Evolutionary conservation across 129 eudicot species (phyloP).

Genomic region (Heracleum sosnowskyi): DNA sequence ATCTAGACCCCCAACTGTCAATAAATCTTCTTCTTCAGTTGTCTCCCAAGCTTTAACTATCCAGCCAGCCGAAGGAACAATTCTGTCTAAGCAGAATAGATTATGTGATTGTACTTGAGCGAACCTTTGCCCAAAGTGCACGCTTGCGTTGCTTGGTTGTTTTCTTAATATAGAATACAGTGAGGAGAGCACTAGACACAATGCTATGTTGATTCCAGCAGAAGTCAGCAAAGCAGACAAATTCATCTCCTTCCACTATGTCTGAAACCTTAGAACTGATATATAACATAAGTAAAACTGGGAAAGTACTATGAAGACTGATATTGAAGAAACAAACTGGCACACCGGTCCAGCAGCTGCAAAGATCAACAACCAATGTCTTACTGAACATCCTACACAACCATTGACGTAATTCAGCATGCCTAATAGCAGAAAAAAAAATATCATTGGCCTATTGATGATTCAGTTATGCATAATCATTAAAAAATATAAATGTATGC

Average conservation of each 20-base stretch:
- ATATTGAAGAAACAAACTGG: no score
- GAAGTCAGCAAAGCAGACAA: conserved; percentile 74
- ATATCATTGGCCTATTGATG: no score
- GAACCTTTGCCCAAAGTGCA: conserved; percentile 70
- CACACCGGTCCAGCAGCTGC: conserved; percentile 8
- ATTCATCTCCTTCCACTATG: no score
- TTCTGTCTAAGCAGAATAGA: conserved; percentile 47
- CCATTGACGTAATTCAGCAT: background rate
- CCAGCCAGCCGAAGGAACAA: conserved; percentile 87
- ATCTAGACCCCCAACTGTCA: conserved; percentile 68
- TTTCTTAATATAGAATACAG: conserved; percentile 78
- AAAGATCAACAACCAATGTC: no score
- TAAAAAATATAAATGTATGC: no score
- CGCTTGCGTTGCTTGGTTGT: conserved; percentile 57
- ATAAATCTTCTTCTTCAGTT: conserved; percentile 70
- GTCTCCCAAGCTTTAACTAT: conserved; percentile 83
- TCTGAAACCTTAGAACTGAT: no score
- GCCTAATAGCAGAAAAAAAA: background rate
- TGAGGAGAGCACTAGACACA: conserved; percentile 54
- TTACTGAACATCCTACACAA: background rate
- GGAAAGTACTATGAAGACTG: no score
- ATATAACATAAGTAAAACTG: no score
- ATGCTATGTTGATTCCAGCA: conserved; percentile 63
- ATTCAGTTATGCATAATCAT: no score
- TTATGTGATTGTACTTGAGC: no score